phyloP scores from a whole-genome alignment of 148 eudicot genomes.

The Euryodendron excelsum region DNA sequence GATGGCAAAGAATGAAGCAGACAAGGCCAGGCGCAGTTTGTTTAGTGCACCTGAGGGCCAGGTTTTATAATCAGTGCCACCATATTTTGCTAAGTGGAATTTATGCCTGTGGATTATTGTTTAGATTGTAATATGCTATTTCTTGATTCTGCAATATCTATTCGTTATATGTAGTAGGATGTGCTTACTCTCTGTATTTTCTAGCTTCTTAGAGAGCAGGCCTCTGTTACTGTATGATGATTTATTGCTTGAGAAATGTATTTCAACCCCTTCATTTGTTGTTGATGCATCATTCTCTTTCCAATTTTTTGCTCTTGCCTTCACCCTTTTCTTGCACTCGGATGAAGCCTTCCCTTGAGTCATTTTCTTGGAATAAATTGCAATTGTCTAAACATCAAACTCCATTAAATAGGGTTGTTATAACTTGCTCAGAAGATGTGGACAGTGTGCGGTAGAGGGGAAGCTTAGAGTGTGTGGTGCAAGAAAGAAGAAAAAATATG shows the following conservation, averaged over 20 bases:
- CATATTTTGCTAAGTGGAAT: slow-evolving; percentile 5
- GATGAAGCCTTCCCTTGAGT: neutral
- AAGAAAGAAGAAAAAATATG: too few relatives aligned
- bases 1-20: slow-evolving; percentile 79
- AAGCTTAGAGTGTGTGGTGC: neutral
- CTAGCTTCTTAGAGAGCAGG: neutral
- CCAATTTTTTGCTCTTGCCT: neutral
- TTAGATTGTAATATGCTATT: slow-evolving; percentile 9
- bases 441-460: neutral
- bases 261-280: neutral
- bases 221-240: neutral
- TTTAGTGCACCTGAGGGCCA: too few relatives aligned
- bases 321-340: neutral
- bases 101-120: neutral
- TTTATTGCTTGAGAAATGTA: neutral
- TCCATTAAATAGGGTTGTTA: neutral
- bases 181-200: neutral
- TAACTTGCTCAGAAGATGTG: neutral
- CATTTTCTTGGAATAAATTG: neutral
- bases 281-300: neutral
- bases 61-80: neutral
- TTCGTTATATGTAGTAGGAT: neutral
- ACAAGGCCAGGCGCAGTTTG: too few relatives aligned
- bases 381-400: neutral
- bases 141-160: neutral